Evolutionary conservation across 495 filamentous ascomycete genomes (phyloP), one percentile per base, ranked within the genome.

Genomic region (Neurospora discreta): DNA sequence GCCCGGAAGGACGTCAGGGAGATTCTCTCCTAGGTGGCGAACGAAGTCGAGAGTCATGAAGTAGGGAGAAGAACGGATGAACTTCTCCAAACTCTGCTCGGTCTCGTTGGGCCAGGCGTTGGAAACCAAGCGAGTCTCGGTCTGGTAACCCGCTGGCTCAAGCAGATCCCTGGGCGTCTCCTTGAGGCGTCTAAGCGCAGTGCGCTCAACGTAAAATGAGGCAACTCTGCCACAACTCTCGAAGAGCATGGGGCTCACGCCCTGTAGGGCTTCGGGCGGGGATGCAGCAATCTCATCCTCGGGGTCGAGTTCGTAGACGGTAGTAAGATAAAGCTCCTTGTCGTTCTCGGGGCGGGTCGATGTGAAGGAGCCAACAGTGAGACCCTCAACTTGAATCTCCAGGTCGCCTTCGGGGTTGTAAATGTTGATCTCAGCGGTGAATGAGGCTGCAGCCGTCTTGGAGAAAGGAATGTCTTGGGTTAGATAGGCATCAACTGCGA

Each of bases 251-350:
- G 71, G 70, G 26, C 75, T 78, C 1, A 72, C 30, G 0, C 9
- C 33, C 11, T 46, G 16, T 9, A 68, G 18, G 0, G 70, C 67
- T 5, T 58, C 33, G 1, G 39, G 11, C 0, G 73, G 60, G 1
- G 68, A 44, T 7, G 39, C 40, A n/a, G 79, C 71, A 43, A 85
- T 83, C 43, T 79, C 78, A 39, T 81, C 75, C 16, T 81, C 81
- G 1, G 83, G 83, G 39, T 85, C 83, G 5, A 84, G 15, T 20
- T 83, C 79, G 40, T 77, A 72, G 44, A 77, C 74, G 0, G 82
- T 84, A n/a, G 78, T 78, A 26, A 84, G 75, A 52, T 84, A 85
- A 3, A 84, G 74, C 69, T 84, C 83, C 30, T 77, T 75, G 72
- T 85, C 83, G 3, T 85, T 75, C 52, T 81, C 80, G 5, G 82